phyloP scores from a whole-genome alignment of 441 rosid species.

The Adansonia grandidieri region DNA sequence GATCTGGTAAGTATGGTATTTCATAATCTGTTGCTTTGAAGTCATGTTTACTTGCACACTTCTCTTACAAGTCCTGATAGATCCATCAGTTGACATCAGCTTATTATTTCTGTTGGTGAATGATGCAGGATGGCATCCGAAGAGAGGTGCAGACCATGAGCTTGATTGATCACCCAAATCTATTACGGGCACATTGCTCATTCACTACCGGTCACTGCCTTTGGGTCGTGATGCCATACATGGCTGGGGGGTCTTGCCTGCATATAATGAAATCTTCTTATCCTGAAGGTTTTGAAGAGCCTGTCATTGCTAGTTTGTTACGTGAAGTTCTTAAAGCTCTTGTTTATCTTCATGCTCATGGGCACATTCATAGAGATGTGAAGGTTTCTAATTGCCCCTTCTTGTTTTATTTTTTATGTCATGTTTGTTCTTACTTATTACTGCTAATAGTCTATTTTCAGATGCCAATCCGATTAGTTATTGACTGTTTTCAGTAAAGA shows the following conservation, averaged over 20 bases:
- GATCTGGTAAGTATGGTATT: slow-evolving; percentile 65
- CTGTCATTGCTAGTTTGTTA: slow-evolving; percentile 84
- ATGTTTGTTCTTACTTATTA: not conserved
- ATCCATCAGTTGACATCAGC: slow-evolving; percentile 12
- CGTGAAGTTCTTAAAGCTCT: slow-evolving; percentile 95
- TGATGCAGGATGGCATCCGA: slow-evolving; percentile 89
- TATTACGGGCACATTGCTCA: slow-evolving; percentile 92
- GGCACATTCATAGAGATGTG: slow-evolving; percentile 97
- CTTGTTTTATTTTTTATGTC: slow-evolving; percentile 22
- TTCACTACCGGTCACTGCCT: slow-evolving; percentile 83
- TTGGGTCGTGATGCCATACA: slow-evolving; percentile 99
- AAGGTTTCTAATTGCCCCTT: slow-evolving; percentile 56
- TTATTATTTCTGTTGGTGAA: not conserved
- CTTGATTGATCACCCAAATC: slow-evolving; percentile 89
- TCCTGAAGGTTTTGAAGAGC: slow-evolving; percentile 95
- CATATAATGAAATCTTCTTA: slow-evolving; percentile 87
- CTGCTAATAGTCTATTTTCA: not conserved
- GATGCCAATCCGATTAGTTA: not conserved
- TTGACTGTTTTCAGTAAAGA: not conserved
- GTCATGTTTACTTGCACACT: slow-evolving; percentile 13
- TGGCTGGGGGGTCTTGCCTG: slow-evolving; percentile 98
- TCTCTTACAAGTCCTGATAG: slow-evolving; percentile 20
- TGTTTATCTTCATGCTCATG: slow-evolving; percentile 93
- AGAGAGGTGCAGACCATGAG: slow-evolving; percentile 97
- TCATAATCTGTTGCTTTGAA: slow-evolving; percentile 23